Evolutionary conservation across 176 grass and related monocot genomes (phyloP).

Genomic region (sorghum (Sorghum bicolor)): Sorghum_bicolor_NCBIv3 NC_012879.2:59543501-59544000

Average conservation of each 20-base stretch:
- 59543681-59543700: constrained; percentile 25
- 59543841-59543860: neutral
- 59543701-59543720: constrained; percentile 39
- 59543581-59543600: neutral
- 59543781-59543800: neutral
- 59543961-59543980: neutral
- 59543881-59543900: neutral
- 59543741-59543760: constrained; percentile 53
- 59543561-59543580: neutral
- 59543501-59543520: neutral
- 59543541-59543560: neutral
- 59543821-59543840: neutral
- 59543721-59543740: constrained; percentile 66
- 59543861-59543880: neutral
- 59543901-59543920: neutral
- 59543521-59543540: neutral
- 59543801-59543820: neutral
- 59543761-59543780: neutral
- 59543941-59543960: neutral
- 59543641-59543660: neutral
- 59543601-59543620: neutral
- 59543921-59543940: neutral
- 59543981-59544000: neutral
- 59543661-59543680: constrained; percentile 5
- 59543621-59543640: neutral